Conservation (phyloP, 306 rosid genomes). For the Abrus pulchellus region DNA sequence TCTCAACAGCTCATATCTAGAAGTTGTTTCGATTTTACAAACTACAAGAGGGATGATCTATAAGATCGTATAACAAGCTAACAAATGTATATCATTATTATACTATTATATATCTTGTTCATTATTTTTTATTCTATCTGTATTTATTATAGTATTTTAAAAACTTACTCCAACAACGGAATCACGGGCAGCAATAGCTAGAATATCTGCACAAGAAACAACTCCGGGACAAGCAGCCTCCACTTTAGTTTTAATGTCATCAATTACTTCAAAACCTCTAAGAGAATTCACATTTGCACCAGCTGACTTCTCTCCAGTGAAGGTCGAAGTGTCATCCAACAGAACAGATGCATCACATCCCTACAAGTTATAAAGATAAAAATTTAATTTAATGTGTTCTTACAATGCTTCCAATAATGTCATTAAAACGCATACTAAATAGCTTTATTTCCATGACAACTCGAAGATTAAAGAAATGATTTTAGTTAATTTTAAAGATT, state of each 20-base stretch:
- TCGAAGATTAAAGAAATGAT: neutral
- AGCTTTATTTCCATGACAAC: neutral
- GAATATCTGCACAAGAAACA: slow-evolving; percentile 75
- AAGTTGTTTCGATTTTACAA: neutral
- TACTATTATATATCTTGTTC: neutral
- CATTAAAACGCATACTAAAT: neutral
- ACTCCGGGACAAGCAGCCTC: slow-evolving; percentile 64
- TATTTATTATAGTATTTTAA: neutral
- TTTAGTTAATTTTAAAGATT: no score
- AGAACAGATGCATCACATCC: slow-evolving; percentile 74
- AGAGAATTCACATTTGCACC: slow-evolving; percentile 59
- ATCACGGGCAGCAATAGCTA: slow-evolving; percentile 68
- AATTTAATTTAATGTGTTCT: neutral
- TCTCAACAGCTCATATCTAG: no score
- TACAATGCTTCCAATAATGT: neutral
- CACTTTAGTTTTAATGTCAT: slow-evolving; percentile 57
- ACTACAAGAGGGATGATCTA: neutral
- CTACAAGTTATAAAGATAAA: slow-evolving; percentile 39
- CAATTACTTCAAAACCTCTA: slow-evolving; percentile 71
- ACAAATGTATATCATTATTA: neutral
- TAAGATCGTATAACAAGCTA: neutral
- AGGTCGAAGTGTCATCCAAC: slow-evolving; percentile 61
- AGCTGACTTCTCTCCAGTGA: slow-evolving; percentile 69
- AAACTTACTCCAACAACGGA: slow-evolving; percentile 62
- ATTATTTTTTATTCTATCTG: neutral